These are phyloP conservation scores for Saccharum spontaneum DNA, from an alignment of 176 grass and related monocot species.

Conservation along the genomic window DNA sequence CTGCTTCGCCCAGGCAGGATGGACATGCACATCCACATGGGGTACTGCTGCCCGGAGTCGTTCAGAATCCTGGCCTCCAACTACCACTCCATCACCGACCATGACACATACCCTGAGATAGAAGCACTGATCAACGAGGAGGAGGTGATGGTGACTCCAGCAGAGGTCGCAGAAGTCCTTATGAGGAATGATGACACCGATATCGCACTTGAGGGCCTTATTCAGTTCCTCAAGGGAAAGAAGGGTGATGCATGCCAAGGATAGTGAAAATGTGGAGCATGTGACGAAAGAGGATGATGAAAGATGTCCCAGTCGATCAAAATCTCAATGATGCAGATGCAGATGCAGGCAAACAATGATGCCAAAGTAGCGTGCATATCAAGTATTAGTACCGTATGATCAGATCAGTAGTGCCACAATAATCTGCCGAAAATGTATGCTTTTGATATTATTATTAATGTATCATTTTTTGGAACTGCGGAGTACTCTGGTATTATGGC, in stretches of 20 bases:
- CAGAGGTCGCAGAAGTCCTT: conserved; percentile 73
- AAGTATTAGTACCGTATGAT: not conserved
- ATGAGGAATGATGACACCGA: conserved; percentile 69
- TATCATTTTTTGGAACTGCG: conserved; percentile 25
- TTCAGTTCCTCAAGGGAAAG: conserved; percentile 62
- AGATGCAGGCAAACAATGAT: conserved; percentile 25
- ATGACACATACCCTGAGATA: conserved; percentile 58
- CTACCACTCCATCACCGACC: conserved; percentile 61
- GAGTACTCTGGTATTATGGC: not conserved
- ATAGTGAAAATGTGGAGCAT: conserved; percentile 32
- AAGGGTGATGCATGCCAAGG: conserved; percentile 28
- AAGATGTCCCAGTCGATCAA: conserved; percentile 14
- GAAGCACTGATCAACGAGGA: conserved; percentile 58
- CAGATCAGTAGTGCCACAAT: not conserved
- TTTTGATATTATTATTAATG: conserved; percentile 19
- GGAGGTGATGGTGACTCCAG: conserved; percentile 61
- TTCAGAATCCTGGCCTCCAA: conserved; percentile 72
- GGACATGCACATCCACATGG: conserved; percentile 97
- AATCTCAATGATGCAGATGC: conserved; percentile 6
- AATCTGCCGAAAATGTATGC: conserved; percentile 23
- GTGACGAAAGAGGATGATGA: not conserved
- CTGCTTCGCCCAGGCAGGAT: conserved; percentile 81
- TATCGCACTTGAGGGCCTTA: conserved; percentile 51
- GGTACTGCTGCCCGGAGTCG: conserved; percentile 63
- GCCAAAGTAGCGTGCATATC: conserved; percentile 22